Evolutionary conservation across 805 yeast genomes (phyloP), one percentile per base, ranked within the genome.

Genomic region (Wickerhamomyces bovis): DNA sequence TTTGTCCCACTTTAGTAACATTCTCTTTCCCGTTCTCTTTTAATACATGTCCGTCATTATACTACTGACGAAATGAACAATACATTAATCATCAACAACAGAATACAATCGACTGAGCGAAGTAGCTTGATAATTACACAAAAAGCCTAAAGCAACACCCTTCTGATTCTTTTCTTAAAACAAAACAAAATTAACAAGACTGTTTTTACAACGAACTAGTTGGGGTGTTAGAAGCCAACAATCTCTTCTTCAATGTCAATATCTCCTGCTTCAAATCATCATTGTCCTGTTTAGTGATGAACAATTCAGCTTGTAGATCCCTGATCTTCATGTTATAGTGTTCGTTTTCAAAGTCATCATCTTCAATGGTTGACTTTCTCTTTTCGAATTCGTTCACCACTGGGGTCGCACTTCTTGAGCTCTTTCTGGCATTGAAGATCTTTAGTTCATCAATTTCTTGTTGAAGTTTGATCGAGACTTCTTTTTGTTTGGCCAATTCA

Each of bases 241-340:
- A 64, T 55, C 77, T 77, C 61, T 83, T 84, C 65, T 83, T 83
- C 60, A 83, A 67, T 0, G 70, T 56, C 28, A 78, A 61, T 15
- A 81, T 77, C 48, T 74, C 81, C 20, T 80, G 84, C 58, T 80
- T 83, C 62, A 86, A 69, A 55, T 82, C 85, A 59, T 89, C 94
- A 53, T 95, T 76, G 65, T 89, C 97, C 65, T 88, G 92, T 57
- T 81, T 81, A 53, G 84, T 75, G 46, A 89, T 85, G 57, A 77
- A 84, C 53, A 89, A 70, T 61, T 88, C 95, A 4, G 96, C 96
- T 58, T 87, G 86, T 55, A 89, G 68, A 56, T 89, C 96, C 56
- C 85, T 81, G 39, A 89, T 75, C 65, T 83, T 85, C 69, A 88
- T 73, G 51, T 81, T 85, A 58, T 76, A 85, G 53, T 84, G 89